Base-by-base conservation (phyloP, 2,329 filamentous ascomycete species). In the Pseudogymnoascus verrucosus region DNA sequence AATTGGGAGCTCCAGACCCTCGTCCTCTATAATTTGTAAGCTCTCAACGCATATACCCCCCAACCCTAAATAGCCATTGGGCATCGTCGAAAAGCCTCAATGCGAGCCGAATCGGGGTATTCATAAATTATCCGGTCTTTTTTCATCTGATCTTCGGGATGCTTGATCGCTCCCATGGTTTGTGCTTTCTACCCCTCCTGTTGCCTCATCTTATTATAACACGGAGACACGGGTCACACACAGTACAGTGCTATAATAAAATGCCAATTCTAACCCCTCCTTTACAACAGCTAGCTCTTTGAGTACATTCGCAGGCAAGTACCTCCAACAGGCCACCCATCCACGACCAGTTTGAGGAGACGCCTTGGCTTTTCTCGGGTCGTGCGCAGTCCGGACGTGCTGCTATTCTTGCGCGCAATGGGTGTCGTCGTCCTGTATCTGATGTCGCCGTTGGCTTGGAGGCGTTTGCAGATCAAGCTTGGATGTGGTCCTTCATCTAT, bases 401-500 rank as follows among this genome's bases (percentile, higher is more conserved):
- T 57, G 26, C 12, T 16, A 57, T n/a, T 57, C 26, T 19, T 57
- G 19, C 47, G n/a, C 47, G 26, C 26, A 57, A 57, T 34, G n/a
- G 40, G 47, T 19, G 10, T 57, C 51, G 51, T 34, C 51, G 26
- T 14, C 51, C 10, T 34, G 51, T 34, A 28, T 31, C 28, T 34
- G 51, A 5, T 34, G 51, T 57, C n/a, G 37, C 19, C 59, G 31
- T 61, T 61, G 59, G 34, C 59, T 61, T 42, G 59, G 34, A 60
- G 59, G 59, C 11, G 59, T 60, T 60, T 34, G 59, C 34, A 60
- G 59, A 60, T 60, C 59, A 34, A 40, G 34, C 59, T 40, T 60
- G 59, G 34, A 60, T 19, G 59, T 11, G 37, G 59, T 40, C 37
- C 37, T 60, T 60, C 34, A 60, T 57, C 47, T 57, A 16, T 57